A percentile compares a stretch with the other conserved stretches of the same genome.
Evolutionary conservation across 805 yeast genomes (phyloP).

Genomic region (Kluyveromyces dobzhanskii): DNA sequence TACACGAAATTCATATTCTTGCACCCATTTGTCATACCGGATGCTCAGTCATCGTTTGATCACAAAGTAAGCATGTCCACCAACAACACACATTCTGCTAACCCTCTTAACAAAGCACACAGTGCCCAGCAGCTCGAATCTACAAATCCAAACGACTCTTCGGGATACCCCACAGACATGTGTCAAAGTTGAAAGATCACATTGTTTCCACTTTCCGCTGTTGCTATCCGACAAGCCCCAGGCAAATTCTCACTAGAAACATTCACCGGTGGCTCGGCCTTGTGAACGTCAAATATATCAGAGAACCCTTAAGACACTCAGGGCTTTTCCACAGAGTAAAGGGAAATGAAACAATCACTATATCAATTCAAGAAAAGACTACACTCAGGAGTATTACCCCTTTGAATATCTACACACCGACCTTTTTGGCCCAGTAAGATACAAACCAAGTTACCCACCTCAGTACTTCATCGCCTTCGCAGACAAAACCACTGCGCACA

Average conservation of each 20-base stretch:
- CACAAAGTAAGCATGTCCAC: no score
- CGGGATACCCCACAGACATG: no score
- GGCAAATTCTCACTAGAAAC: not conserved
- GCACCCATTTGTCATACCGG: no score
- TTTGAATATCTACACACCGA: constrained; percentile 9
- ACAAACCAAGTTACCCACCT: not conserved
- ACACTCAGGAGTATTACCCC: constrained; percentile 6
- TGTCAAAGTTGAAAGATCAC: no score
- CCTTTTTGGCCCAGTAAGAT: constrained; percentile 8
- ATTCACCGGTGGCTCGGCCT: not conserved
- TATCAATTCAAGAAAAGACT: constrained; percentile 5
- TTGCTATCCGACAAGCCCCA: no score
- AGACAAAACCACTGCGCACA: not conserved
- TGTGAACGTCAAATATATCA: not conserved
- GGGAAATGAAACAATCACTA: constrained; percentile 5
- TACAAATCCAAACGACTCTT: no score
- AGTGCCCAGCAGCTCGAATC: no score
- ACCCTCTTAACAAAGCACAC: no score
- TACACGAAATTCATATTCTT: no score
- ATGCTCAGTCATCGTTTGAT: no score
- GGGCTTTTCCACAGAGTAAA: constrained; percentile 2
- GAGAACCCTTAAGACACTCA: not conserved
- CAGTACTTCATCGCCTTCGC: not conserved
- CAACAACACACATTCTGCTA: no score
- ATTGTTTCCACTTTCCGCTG: no score